Conservation (phyloP, 345 rosid genomes). For the Heritiera littoralis region DNA sequence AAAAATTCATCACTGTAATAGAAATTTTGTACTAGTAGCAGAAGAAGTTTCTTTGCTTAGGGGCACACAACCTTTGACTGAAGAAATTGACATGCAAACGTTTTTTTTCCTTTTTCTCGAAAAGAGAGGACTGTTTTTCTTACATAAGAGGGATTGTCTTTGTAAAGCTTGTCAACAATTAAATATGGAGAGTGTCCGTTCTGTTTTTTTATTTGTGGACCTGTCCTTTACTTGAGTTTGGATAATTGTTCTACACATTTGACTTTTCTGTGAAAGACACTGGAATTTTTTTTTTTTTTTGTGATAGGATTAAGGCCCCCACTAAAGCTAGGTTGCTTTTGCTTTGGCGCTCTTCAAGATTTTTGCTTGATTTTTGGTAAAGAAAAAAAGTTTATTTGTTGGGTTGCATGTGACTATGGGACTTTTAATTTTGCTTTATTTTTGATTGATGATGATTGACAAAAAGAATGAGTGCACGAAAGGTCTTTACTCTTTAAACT, state of each 20-base stretch:
- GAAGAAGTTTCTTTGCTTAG: conserved; percentile 21
- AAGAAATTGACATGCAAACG: neutral
- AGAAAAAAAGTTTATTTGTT: neutral
- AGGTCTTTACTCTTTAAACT: conserved; percentile 12
- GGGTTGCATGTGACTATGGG: conserved; percentile 32
- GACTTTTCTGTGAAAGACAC: conserved; percentile 21
- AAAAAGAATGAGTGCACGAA: conserved; percentile 16
- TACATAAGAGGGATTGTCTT: conserved; percentile 13
- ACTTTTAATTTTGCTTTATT: conserved; percentile 18
- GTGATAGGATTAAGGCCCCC: neutral
- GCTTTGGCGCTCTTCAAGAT: neutral
- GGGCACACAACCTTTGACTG: conserved; percentile 24
- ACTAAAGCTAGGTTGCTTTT: neutral
- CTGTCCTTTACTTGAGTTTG: neutral
- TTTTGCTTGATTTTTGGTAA: neutral
- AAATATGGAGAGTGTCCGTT: conserved; percentile 35
- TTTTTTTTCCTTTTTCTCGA: conserved; percentile 18
- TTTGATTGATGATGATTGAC: conserved; percentile 23
- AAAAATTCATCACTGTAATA: neutral
- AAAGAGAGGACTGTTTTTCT: conserved; percentile 18
- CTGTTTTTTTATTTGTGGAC: conserved; percentile 5
- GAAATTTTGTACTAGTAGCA: neutral
- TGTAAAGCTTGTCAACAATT: conserved; percentile 32
- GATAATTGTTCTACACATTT: conserved; percentile 22
- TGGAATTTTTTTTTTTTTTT: neutral